A percentile compares a stretch with the other conserved stretches of the same genome.
These are phyloP conservation scores for Leccinellum rugosiceps DNA, from an alignment of 768 basidiomycete species.

Conservation along the genomic window DNA sequence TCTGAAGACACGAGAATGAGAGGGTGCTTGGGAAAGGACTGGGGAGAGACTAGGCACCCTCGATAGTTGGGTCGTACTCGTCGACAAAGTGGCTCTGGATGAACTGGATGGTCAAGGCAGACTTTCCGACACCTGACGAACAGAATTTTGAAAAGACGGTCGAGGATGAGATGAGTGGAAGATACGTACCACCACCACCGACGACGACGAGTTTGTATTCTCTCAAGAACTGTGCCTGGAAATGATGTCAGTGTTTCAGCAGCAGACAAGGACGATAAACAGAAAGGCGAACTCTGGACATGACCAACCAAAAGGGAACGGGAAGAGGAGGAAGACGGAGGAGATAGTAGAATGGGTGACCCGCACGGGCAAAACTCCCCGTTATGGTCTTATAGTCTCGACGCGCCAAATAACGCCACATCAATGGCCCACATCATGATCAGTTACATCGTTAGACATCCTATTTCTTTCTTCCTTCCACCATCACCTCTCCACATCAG, in stretches of 20 bases:
- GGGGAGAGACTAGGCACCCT: constrained; percentile 48
- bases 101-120: constrained; percentile 95
- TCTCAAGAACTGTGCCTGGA: constrained; percentile 81
- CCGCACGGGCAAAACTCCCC: constrained; percentile 2
- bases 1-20: constrained; percentile 43
- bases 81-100: constrained; percentile 94
- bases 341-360: constrained; percentile 7
- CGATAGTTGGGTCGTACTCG: constrained; percentile 94
- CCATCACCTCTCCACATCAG: not conserved
- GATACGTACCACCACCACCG: constrained; percentile 84
- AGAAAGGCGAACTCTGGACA: not conserved
- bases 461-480: not conserved
- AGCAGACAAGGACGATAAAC: not conserved
- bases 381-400: constrained; percentile 13
- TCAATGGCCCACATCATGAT: constrained; percentile 2
- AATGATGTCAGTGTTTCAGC: constrained; percentile 2
- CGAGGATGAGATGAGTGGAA: constrained; percentile 31
- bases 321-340: not conserved
- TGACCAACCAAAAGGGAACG: constrained; percentile 3
- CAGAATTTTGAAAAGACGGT: not conserved
- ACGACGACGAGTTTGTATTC: constrained; percentile 99
- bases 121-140: constrained; percentile 58
- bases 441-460: not conserved
- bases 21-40: not conserved
- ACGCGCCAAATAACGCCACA: constrained; percentile 28